Percentiles rank a stretch among this genome's conserved stretches.
phyloP scores from a whole-genome alignment of 2,329 filamentous ascomycete species.

The Sclerotinia nivalis region DNA sequence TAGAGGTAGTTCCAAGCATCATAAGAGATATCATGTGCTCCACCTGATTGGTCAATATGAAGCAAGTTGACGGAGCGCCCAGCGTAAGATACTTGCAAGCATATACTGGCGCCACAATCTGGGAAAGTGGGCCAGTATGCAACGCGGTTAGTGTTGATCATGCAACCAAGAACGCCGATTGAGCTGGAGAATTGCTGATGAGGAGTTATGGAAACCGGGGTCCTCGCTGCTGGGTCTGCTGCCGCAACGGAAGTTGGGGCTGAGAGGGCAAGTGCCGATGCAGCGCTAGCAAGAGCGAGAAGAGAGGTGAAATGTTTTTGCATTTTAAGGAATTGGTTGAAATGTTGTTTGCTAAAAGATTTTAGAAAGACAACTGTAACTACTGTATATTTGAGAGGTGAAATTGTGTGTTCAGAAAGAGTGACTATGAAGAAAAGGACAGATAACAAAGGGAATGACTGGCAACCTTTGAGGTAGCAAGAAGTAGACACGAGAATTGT shows the following conservation, averaged over 20 bases:
- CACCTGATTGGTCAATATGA: constrained; percentile 13
- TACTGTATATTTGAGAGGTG: not conserved
- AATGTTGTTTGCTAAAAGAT: not conserved
- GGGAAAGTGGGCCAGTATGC: constrained; percentile 14
- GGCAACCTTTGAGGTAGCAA: not conserved
- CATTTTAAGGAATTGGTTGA: not conserved
- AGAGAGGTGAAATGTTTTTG: not conserved
- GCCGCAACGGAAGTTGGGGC: not conserved
- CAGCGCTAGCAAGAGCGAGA: not conserved
- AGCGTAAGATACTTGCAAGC: constrained; percentile 1
- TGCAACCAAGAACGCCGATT: constrained; percentile 12
- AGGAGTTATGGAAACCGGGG: constrained; percentile 6
- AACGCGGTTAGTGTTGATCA: constrained; percentile 11
- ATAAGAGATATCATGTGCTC: constrained; percentile 13
- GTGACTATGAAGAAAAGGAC: not conserved
- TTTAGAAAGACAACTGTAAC: too few species aligned
- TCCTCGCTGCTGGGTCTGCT: not conserved
- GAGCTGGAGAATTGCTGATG: constrained; percentile 8
- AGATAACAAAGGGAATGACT: not conserved
- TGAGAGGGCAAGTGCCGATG: not conserved
- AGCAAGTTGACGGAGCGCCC: constrained; percentile 1
- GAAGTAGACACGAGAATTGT: not conserved
- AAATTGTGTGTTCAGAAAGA: not conserved
- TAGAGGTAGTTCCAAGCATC: constrained; percentile 19
- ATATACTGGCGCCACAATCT: constrained; percentile 7